Percentiles rank a stretch among this genome's conserved stretches.
Evolutionary conservation across 345 rosid species (phyloP).

Genomic region (Rhizophora apiculata): DNA sequence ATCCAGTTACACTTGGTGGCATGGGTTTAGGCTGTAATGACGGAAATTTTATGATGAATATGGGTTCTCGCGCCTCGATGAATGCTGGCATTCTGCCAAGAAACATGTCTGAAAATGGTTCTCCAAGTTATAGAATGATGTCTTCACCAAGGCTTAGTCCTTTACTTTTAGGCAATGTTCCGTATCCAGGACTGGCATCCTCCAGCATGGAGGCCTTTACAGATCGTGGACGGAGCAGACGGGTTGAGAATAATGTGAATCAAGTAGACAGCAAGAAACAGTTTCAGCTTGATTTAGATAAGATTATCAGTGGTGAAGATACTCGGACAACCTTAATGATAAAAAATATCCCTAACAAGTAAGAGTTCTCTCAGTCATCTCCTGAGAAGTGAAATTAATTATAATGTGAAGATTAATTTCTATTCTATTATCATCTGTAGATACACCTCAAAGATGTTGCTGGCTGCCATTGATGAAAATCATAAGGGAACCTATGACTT

Average conservation of each 20-base stretch:
- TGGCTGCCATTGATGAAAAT: conserved; percentile 86
- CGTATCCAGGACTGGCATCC: conserved; percentile 46
- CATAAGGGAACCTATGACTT: conserved; percentile 85
- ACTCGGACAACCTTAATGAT: conserved; percentile 86
- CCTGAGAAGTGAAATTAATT: background rate
- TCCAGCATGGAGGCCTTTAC: conserved; percentile 51
- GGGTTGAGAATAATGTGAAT: conserved; percentile 53
- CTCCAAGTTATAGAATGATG: conserved; percentile 63
- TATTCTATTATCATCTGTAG: conserved; percentile 34
- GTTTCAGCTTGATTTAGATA: conserved; percentile 81
- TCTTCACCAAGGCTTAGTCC: conserved; percentile 68
- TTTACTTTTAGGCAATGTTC: conserved; percentile 55
- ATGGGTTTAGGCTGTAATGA: conserved; percentile 38
- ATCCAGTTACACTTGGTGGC: conserved; percentile 44
- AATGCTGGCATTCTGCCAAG: conserved; percentile 24
- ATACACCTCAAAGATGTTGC: conserved; percentile 96
- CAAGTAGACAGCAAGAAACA: conserved; percentile 60
- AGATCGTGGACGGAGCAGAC: conserved; percentile 60
- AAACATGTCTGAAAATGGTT: conserved; percentile 50
- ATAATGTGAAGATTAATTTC: conserved; percentile 4
- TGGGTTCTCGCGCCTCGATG: conserved; percentile 40
- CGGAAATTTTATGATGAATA: conserved; percentile 46
- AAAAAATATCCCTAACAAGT: conserved; percentile 96
- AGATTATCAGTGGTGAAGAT: conserved; percentile 66
- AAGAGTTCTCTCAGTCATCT: conserved; percentile 19